Evolutionary conservation across 2,329 filamentous ascomycete genomes (phyloP).

Genomic region (Aspergillus novoparasiticus): DNA sequence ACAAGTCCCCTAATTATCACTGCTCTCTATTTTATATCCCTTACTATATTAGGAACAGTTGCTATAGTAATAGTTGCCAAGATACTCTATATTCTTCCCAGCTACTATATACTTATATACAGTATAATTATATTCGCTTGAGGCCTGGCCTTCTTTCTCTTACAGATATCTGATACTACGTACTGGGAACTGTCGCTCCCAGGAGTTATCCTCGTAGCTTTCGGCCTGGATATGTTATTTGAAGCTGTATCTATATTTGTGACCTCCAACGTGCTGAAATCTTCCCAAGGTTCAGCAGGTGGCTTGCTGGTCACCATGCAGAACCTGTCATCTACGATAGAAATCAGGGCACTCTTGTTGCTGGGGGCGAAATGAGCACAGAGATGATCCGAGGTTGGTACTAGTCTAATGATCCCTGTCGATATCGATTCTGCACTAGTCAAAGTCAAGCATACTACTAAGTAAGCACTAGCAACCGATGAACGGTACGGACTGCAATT

Average conservation of each 20-base stretch:
- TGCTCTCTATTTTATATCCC: conserved; percentile 38
- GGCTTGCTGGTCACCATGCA: conserved; percentile 49
- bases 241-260: conserved; percentile 50
- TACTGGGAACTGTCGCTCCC: conserved; percentile 50
- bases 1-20: conserved; percentile 38
- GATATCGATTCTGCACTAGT: too few relatives aligned
- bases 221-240: conserved; percentile 50
- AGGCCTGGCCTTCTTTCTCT: conserved; percentile 1
- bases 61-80: conserved; percentile 4
- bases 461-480: too few relatives aligned
- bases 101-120: conserved; percentile 6
- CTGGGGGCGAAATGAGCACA: too few relatives aligned
- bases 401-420: too few relatives aligned
- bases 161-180: not conserved
- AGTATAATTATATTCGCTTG: conserved; percentile 3
- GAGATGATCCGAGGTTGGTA: too few relatives aligned
- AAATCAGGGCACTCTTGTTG: too few relatives aligned
- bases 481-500: too few relatives aligned
- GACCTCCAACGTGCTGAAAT: conserved; percentile 45
- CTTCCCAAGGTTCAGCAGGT: conserved; percentile 48
- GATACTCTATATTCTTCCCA: conserved; percentile 9
- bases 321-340: conserved; percentile 43
- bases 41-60: conserved; percentile 4
- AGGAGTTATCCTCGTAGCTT: conserved; percentile 47
- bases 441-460: too few relatives aligned